Evolutionary conservation across 2,329 filamentous ascomycete species (phyloP).

Genomic region (Phoma sp.): DNA sequence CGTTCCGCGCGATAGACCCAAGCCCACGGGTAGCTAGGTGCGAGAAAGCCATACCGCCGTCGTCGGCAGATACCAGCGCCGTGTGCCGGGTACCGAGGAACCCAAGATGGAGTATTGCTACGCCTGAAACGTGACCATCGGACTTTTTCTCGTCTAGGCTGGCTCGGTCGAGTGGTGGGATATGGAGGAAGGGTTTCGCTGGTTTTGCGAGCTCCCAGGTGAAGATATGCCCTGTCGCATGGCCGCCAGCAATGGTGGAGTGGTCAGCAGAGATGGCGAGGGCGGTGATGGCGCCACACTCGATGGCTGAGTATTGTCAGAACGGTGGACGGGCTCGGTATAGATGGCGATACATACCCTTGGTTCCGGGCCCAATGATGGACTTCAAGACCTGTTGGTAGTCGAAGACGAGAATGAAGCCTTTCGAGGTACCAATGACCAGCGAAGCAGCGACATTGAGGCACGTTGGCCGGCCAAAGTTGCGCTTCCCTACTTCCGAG

Average conservation of each 20-base stretch:
- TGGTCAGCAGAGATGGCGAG: slow-evolving; percentile 93
- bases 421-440: slow-evolving; percentile 90
- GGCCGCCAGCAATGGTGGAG: slow-evolving; percentile 86
- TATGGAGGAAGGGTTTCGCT: slow-evolving; percentile 86
- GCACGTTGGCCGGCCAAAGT: slow-evolving; percentile 90
- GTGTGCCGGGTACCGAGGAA: slow-evolving; percentile 94
- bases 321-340: background rate
- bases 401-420: slow-evolving; percentile 93
- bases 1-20: slow-evolving; percentile 80
- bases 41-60: slow-evolving; percentile 96
- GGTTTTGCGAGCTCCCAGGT: slow-evolving; percentile 90
- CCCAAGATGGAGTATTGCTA: slow-evolving; percentile 85
- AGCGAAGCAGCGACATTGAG: slow-evolving; percentile 87
- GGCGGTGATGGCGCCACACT: slow-evolving; percentile 86
- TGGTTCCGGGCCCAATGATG: slow-evolving; percentile 91
- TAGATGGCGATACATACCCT: slow-evolving; percentile 63
- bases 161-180: slow-evolving; percentile 74
- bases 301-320: slow-evolving; percentile 68
- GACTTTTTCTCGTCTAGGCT: slow-evolving; percentile 69
- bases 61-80: slow-evolving; percentile 92
- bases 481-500: slow-evolving; percentile 88
- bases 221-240: slow-evolving; percentile 89
- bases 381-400: slow-evolving; percentile 94
- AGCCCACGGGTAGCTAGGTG: slow-evolving; percentile 92
- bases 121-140: slow-evolving; percentile 83